These are phyloP conservation scores for Papilionanthe hybrid DNA, from an alignment of 116 monocot genomes.

Conservation along the genomic window DNA sequence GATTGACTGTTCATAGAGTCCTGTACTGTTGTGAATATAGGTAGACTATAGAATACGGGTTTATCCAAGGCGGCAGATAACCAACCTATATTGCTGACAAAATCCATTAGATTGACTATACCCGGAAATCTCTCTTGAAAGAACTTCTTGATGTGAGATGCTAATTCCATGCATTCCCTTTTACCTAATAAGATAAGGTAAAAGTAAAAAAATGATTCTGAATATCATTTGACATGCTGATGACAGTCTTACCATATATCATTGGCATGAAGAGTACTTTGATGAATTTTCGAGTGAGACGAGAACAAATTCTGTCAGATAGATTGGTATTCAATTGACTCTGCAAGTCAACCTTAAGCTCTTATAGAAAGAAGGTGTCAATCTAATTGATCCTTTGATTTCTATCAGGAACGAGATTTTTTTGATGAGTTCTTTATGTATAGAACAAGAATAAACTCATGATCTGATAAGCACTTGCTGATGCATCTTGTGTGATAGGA, in stretches of 20 bases:
- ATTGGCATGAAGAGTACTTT: conserved; percentile 16
- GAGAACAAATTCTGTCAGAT: background rate
- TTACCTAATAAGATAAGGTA: no score
- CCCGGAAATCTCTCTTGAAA: background rate
- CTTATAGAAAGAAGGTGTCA: conserved; percentile 5
- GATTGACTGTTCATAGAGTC: conserved; percentile 4
- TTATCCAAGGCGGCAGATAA: background rate
- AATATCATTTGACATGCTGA: background rate
- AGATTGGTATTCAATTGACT: background rate
- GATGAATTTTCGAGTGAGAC: background rate
- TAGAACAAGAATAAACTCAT: conserved; percentile 13
- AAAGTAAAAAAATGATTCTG: background rate
- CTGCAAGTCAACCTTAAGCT: conserved; percentile 1
- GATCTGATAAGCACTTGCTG: conserved; percentile 15
- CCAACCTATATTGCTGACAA: conserved; percentile 10
- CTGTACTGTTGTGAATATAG: conserved; percentile 2
- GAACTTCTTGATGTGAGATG: background rate
- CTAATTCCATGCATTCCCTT: conserved; percentile 5
- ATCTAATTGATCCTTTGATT: conserved; percentile 8
- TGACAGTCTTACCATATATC: conserved; percentile 13
- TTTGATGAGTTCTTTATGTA: background rate
- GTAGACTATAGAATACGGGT: conserved; percentile 2
- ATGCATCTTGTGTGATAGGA: conserved; percentile 15
- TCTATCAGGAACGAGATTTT: conserved; percentile 1
- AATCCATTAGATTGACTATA: background rate